Percentiles rank a stretch among this genome's conserved stretches.
Conservation (phyloP, 208 protist genomes). For the Leishmania mexicana region DNA sequence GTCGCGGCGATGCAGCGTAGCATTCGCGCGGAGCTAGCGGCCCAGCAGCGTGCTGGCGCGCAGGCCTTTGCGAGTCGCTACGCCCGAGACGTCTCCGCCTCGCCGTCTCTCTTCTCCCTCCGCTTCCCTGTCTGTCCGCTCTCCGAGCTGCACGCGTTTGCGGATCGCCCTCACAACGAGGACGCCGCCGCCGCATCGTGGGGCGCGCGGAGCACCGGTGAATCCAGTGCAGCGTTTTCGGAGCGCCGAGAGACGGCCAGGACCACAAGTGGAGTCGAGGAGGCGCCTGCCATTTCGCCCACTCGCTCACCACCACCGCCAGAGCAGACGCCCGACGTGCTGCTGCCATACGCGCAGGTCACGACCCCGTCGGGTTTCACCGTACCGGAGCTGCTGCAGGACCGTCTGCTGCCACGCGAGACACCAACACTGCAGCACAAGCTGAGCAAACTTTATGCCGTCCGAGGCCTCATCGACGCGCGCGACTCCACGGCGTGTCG, state of each 20-base stretch:
- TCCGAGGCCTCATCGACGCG: conserved; percentile 24
- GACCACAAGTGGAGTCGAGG: neutral
- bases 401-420: conserved; percentile 29
- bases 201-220: neutral
- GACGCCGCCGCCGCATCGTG: neutral
- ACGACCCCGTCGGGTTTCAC: conserved; percentile 20
- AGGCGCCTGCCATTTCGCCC: neutral
- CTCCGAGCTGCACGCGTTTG: conserved; percentile 14
- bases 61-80: conserved; percentile 14
- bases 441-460: conserved; percentile 12
- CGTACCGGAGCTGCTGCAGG: conserved; percentile 25
- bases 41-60: conserved; percentile 2
- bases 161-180: neutral
- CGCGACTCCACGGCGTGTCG: conserved; percentile 21
- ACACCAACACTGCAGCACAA: conserved; percentile 15
- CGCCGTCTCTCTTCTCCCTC: conserved; percentile 30
- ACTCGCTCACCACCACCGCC: neutral
- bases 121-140: conserved; percentile 15
- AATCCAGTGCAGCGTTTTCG: neutral
- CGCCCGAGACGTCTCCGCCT: conserved; percentile 19
- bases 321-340: conserved; percentile 11
- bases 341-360: conserved; percentile 19
- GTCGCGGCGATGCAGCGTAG: conserved; percentile 3
- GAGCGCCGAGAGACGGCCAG: neutral
- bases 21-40: conserved; percentile 13